phyloP scores from a whole-genome alignment of 2,329 filamentous ascomycete genomes.

The Hypoxylon sp. region DNA sequence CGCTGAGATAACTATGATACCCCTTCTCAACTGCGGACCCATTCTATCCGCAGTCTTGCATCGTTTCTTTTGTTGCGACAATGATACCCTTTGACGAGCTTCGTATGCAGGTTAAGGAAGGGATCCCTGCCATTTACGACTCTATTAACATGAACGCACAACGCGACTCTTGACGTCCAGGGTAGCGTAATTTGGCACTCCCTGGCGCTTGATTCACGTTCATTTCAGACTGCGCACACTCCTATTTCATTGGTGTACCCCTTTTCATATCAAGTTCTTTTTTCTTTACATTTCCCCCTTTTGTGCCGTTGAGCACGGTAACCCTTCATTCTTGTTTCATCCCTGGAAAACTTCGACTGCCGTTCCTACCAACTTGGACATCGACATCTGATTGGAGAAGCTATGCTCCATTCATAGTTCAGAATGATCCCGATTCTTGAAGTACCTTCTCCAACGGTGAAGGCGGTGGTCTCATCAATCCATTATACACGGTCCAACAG shows the following conservation, averaged over 20 bases:
- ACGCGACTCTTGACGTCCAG: neutral
- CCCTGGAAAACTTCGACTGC: neutral
- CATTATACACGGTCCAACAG: neutral
- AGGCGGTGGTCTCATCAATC: neutral
- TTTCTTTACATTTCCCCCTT: neutral
- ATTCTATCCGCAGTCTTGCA: neutral
- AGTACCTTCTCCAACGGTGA: neutral
- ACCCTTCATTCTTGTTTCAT: neutral
- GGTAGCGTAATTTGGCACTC: neutral
- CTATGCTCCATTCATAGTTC: neutral
- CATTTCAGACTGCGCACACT: too few species aligned
- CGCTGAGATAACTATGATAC: neutral
- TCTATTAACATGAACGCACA: neutral
- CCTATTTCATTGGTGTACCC: neutral
- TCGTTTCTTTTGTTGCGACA: neutral
- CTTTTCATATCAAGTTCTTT: neutral
- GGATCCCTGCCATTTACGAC: neutral
- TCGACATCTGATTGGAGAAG: neutral
- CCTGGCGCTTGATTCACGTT: neutral
- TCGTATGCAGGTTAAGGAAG: neutral
- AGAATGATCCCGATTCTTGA: neutral
- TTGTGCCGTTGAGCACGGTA: neutral
- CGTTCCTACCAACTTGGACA: slow-evolving; percentile 3
- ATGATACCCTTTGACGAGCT: neutral
- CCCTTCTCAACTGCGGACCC: neutral